Evolutionary conservation across 306 rosid genomes (phyloP).

Genomic region (Delonix regia): DNA sequence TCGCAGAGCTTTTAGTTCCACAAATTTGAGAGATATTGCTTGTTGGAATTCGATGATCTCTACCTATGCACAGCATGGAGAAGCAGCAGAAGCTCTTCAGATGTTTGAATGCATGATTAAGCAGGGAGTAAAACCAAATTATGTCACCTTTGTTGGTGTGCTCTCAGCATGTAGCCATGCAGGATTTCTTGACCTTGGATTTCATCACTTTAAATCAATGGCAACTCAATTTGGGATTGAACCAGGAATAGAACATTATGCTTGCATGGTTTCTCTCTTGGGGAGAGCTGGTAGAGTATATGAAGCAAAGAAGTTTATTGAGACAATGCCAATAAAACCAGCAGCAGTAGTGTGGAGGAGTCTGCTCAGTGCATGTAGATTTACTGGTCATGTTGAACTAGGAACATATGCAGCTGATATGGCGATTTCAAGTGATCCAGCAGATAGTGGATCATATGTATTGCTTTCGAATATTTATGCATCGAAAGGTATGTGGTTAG

Average conservation of each 20-base stretch:
- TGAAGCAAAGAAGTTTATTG: conserved; percentile 75
- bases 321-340: conserved; percentile 74
- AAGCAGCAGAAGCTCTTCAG: conserved; percentile 63
- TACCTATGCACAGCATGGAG: conserved; percentile 90
- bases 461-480: conserved; percentile 90
- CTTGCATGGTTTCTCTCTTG: conserved; percentile 82
- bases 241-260: conserved; percentile 85
- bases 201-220: conserved; percentile 69
- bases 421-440: conserved; percentile 75
- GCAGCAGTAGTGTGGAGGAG: conserved; percentile 88
- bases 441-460: conserved; percentile 79
- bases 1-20: conserved; percentile 50
- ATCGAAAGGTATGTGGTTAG: conserved; percentile 84
- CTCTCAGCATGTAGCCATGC: conserved; percentile 89
- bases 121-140: conserved; percentile 62
- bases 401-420: conserved; percentile 83
- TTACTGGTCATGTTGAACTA: conserved; percentile 71
- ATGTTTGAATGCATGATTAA: conserved; percentile 60
- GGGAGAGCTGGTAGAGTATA: conserved; percentile 70
- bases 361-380: conserved; percentile 81
- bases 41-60: conserved; percentile 95
- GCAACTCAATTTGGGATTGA: conserved; percentile 50
- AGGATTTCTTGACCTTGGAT: conserved; percentile 78
- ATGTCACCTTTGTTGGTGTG: conserved; percentile 78
- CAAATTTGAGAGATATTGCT: conserved; percentile 60